phyloP scores from a whole-genome alignment of 2,329 filamentous ascomycete genomes.

The Hypoxylon sp. region DNA sequence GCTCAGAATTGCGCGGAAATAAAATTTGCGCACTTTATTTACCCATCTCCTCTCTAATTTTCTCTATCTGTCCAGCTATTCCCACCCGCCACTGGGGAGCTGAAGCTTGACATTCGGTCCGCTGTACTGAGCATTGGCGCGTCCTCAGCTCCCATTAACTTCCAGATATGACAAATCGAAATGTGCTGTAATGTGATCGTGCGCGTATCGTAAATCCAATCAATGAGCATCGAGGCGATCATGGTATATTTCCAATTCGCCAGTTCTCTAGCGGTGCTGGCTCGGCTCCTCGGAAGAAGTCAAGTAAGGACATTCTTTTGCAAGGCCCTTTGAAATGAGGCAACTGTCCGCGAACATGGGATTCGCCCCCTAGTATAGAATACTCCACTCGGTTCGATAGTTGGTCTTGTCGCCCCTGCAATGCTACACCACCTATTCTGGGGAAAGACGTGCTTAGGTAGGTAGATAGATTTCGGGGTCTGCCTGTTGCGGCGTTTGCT shows the following conservation, averaged over 20 bases:
- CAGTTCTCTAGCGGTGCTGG: conserved; percentile 11
- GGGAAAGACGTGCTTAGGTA: conserved; percentile 40
- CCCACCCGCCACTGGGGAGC: conserved; percentile 9
- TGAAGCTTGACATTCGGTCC: conserved; percentile 32
- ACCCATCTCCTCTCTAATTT: neutral
- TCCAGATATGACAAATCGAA: conserved; percentile 20
- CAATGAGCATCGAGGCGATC: conserved; percentile 16
- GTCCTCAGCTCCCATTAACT: conserved; percentile 6
- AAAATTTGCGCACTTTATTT: conserved; percentile 17
- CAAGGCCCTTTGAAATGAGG: conserved; percentile 46
- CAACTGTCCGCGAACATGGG: conserved; percentile 53
- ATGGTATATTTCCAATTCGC: conserved; percentile 33
- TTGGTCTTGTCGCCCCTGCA: conserved; percentile 43
- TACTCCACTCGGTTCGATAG: conserved; percentile 42
- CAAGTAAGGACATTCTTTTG: conserved; percentile 29
- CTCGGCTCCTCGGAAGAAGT: conserved; percentile 33
- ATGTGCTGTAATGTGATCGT: conserved; percentile 9
- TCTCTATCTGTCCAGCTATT: neutral
- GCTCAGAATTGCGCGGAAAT: conserved; percentile 29
- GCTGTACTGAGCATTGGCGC: conserved; percentile 15
- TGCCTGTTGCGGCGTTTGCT: conserved; percentile 43
- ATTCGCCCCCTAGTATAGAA: conserved; percentile 39
- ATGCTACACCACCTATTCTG: conserved; percentile 43
- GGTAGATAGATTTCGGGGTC: conserved; percentile 35
- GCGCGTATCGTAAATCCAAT: conserved; percentile 28